Conservation (phyloP, 139 green algal genomes). For the Spirogloea muscicola region DNA sequence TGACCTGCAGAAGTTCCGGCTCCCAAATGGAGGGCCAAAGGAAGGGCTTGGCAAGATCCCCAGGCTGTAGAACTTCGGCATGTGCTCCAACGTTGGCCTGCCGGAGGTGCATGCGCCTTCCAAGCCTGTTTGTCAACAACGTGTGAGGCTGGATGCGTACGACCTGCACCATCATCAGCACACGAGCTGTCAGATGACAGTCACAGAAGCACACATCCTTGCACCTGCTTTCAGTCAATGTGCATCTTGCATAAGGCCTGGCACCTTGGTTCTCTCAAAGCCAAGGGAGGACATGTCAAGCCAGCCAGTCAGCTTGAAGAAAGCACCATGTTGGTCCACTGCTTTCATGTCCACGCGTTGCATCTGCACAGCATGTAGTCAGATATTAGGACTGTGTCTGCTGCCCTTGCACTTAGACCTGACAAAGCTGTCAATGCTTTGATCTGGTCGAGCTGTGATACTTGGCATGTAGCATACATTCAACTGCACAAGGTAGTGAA, state of each 20-base stretch:
- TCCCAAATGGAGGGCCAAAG: slow-evolving; percentile 29
- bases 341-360: slow-evolving; percentile 33
- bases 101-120: slow-evolving; percentile 1
- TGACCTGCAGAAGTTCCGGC: slow-evolving; percentile 33
- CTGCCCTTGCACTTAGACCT: too few relatives aligned
- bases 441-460: too few relatives aligned
- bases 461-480: too few relatives aligned
- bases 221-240: too few relatives aligned
- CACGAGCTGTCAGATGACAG: too few relatives aligned
- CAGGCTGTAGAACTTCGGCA: slow-evolving; percentile 2
- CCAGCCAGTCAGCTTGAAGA: slow-evolving; percentile 25
- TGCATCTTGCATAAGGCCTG: too few relatives aligned
- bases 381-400: too few relatives aligned
- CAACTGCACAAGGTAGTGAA: too few relatives aligned
- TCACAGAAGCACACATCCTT: too few relatives aligned
- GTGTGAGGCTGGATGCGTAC: slow-evolving; percentile 35
- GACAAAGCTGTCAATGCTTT: too few relatives aligned
- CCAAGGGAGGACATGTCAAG: slow-evolving; percentile 34
- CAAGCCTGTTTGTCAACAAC: slow-evolving; percentile 26
- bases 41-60: neutral
- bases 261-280: slow-evolving; percentile 40
- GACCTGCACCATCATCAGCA: slow-evolving; percentile 26
- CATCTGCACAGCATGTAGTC: slow-evolving; percentile 30
- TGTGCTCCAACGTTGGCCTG: slow-evolving; percentile 11
- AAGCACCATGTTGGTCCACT: slow-evolving; percentile 4